Percentiles rank a stretch among this genome's conserved stretches.
Evolutionary conservation across 2,329 filamentous ascomycete species (phyloP).

Genomic region (Ascochyta pisi): DNA sequence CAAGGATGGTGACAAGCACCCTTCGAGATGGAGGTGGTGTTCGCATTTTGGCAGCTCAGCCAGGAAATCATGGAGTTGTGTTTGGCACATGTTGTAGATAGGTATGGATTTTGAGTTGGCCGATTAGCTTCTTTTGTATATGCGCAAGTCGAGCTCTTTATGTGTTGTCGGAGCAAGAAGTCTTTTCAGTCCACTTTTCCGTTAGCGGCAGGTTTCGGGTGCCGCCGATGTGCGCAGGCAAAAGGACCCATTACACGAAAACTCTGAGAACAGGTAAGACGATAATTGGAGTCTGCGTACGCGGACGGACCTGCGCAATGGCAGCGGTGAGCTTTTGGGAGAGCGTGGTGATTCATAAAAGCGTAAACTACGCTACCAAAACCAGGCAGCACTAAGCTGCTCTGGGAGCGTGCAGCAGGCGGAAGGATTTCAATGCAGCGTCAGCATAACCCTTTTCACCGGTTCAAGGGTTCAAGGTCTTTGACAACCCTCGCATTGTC

Average conservation of each 20-base stretch:
- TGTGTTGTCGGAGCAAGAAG: constrained; percentile 11
- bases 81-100: constrained; percentile 12
- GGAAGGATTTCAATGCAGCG: not conserved
- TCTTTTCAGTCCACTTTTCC: constrained; percentile 18
- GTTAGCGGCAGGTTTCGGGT: constrained; percentile 17
- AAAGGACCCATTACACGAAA: constrained; percentile 4
- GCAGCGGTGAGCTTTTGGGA: constrained; percentile 2
- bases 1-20: constrained; percentile 72
- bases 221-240: constrained; percentile 18
- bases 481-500: not conserved
- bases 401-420: not conserved
- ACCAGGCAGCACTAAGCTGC: constrained; percentile 8
- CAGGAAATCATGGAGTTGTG: constrained; percentile 27
- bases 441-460: not conserved
- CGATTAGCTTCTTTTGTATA: constrained; percentile 6
- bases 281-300: not conserved
- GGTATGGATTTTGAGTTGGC: not conserved
- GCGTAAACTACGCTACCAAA: not conserved
- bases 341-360: not conserved
- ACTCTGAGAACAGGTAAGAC: constrained; percentile 5
- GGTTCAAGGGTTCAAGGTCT: not conserved
- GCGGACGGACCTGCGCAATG: not conserved
- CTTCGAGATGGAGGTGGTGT: constrained; percentile 82
- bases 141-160: constrained; percentile 1
- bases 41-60: constrained; percentile 74